Conservation (phyloP, 2,329 filamentous ascomycete species). For the Penicillium sp. region DNA sequence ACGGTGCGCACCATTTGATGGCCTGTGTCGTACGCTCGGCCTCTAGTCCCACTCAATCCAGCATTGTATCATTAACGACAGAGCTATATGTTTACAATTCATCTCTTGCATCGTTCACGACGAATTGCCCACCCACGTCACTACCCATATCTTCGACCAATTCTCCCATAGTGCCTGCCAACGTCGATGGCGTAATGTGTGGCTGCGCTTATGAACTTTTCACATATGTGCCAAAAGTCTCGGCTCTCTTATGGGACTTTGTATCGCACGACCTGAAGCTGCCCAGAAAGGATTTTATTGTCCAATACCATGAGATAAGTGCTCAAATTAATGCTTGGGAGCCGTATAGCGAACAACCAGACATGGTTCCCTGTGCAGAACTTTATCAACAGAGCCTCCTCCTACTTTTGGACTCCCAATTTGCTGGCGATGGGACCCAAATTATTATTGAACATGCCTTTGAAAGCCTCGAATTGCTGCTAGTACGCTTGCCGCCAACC, state of each 20-base stretch:
- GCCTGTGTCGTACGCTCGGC: constrained; percentile 7
- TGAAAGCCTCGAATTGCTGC: constrained; percentile 1
- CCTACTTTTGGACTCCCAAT: constrained; percentile 9
- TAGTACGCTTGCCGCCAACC: constrained; percentile 8
- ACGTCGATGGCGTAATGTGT: constrained; percentile 9
- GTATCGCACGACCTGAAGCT: neutral
- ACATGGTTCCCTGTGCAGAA: constrained; percentile 11
- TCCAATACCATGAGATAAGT: neutral
- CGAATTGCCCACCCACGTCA: neutral
- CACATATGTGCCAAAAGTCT: constrained; percentile 7
- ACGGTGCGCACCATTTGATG: constrained; percentile 17
- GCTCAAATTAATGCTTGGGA: constrained; percentile 6
- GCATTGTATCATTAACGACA: constrained; percentile 9
- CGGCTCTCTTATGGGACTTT: constrained; percentile 4
- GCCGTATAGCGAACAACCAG: constrained; percentile 6
- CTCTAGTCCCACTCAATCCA: neutral
- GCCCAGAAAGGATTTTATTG: too few relatives aligned
- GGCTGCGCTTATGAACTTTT: constrained; percentile 16
- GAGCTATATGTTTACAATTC: constrained; percentile 17
- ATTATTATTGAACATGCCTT: constrained; percentile 6
- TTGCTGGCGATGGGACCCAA: neutral
- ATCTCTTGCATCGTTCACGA: constrained; percentile 15
- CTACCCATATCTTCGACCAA: neutral
- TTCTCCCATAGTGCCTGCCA: neutral
- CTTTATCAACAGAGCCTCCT: constrained; percentile 15